Base-by-base conservation (phyloP, 129 eudicot genomes). In the Lonicera japonica region DNA sequence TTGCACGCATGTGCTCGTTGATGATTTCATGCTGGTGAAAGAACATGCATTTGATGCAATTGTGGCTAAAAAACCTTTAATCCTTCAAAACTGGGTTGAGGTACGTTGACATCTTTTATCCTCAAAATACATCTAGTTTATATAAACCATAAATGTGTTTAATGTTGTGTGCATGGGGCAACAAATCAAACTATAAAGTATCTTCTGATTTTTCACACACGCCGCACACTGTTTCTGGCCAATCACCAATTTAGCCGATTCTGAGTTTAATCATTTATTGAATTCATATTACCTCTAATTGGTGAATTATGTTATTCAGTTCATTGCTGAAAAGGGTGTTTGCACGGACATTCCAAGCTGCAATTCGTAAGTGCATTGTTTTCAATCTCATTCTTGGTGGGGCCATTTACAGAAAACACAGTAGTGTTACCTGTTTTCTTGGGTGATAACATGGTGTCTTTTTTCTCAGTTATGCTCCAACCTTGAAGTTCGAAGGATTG, bases 1-100 rank as follows among this genome's bases (percentile, higher is more conserved):
- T 48, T 88, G 95, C 83, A 84, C 99, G 19, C 95, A 92, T 83
- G 82, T 83, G 45, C 71, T 92, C 51, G 74, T 92, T 60, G 96
- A 83, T 76, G 86, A 86, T 61, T 77, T 56, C 61, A 70, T 64
- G 54, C 74, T 77, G 56, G 50, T 92, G 59, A 82, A 57, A 43
- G 81, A 77, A 46, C 83, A 78, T 55, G 0, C 79, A 36, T 63
- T 80, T 75, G 88, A 88, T 80, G 84, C 96, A 54, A 70, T 92
- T 66, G 71, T 85, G 69, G 79, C 91, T 46, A 80, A 75, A 70
- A 72, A 47, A 39, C 87, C 80, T 53, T 60, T 88, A 50, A 81
- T 77, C 65, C 63, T 61, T 50, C 43, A 67, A 69, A 76, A 75
- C 58, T 92, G 96, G 96, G 75, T 91, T 50, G 81, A 91, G 94